Evolutionary conservation across 441 rosid species (phyloP), one percentile per base, ranked within the genome.

Genomic region (Bruguiera hainesii): DNA sequence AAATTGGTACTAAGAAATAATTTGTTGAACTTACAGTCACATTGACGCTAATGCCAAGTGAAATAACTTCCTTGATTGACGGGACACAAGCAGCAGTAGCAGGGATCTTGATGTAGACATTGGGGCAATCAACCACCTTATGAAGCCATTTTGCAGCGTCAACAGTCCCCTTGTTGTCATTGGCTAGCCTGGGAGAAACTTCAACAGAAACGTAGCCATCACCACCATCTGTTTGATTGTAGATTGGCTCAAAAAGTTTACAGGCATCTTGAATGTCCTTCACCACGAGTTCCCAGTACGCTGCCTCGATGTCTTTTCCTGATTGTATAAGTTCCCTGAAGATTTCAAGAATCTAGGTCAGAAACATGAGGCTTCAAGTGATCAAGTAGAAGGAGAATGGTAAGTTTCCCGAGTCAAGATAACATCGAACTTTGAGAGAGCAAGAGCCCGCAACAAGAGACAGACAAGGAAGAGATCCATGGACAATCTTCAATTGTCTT

Each of bases 201-300:
- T 95, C 97, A 23, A 92, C 99, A 18, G 98, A 91, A 67, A 95
- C 98, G 72, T 95, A 92, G 59, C 99, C 99, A 78, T 95, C 99
- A 9, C 78, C 96, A 65, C 84, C 97, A 71, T 92, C 91, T 33
- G 98, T 95, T 72, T 88, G 77, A 70, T 92, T 95, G 74, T 95
- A 95, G 66, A 95, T 87, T 56, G 90, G 67, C 89, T 95, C 98
- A 78, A 95, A 95, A 57, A 90, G 97, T 68, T 84, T 89, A 85
- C 98, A 95, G 0, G 99, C 99, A 82, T 90, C 98, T 71, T 95
- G 98, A 74, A 95, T 95, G 81, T 91, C 99, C 89, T 86, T 90
- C 76, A 91, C 86, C 78, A 95, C 99, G 16, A 95, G 96, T 73
- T 90, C 99, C 99, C 99, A 95, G 65, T 95, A 95, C 3, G 96